Percentiles rank a stretch among this genome's conserved stretches.
Evolutionary conservation across 257 asterid species (phyloP).

Genomic region (Anisodus tanguticus): DNA sequence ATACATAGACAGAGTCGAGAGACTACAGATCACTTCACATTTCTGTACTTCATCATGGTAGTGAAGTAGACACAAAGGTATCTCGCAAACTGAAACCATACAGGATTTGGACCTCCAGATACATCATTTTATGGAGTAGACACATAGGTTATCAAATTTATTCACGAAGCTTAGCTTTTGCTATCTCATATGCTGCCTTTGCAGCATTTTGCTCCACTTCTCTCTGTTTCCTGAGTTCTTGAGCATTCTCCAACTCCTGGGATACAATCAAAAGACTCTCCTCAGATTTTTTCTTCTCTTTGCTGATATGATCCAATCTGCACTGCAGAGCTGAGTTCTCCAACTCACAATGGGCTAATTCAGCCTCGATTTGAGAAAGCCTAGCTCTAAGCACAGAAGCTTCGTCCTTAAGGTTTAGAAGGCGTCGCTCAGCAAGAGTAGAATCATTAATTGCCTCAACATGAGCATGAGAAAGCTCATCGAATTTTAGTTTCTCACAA

Average conservation of each 20-base stretch:
- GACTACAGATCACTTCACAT: neutral
- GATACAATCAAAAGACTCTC: slow-evolving; percentile 27
- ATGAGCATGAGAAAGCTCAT: slow-evolving; percentile 39
- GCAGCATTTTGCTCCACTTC: slow-evolving; percentile 47
- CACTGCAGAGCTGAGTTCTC: slow-evolving; percentile 38
- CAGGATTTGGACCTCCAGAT: neutral
- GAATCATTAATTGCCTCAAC: slow-evolving; percentile 31
- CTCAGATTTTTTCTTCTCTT: slow-evolving; percentile 41
- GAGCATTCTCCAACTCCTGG: slow-evolving; percentile 46
- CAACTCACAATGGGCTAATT: slow-evolving; percentile 38
- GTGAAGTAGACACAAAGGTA: neutral
- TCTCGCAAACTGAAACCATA: neutral
- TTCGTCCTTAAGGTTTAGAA: slow-evolving; percentile 33
- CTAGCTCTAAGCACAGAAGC: slow-evolving; percentile 41
- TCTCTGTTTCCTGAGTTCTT: slow-evolving; percentile 35
- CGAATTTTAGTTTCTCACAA: slow-evolving; percentile 41
- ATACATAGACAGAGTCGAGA: neutral
- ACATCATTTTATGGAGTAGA: neutral
- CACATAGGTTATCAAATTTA: slow-evolving; percentile 23
- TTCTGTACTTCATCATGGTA: neutral
- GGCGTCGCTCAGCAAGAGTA: slow-evolving; percentile 21
- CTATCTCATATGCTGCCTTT: slow-evolving; percentile 49
- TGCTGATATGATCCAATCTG: slow-evolving; percentile 32
- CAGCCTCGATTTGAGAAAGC: slow-evolving; percentile 44
- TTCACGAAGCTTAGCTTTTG: slow-evolving; percentile 45